These are phyloP conservation scores for Alternaria angustiovoidea DNA, from an alignment of 2,329 filamentous ascomycete genomes.

Conservation along the genomic window DNA sequence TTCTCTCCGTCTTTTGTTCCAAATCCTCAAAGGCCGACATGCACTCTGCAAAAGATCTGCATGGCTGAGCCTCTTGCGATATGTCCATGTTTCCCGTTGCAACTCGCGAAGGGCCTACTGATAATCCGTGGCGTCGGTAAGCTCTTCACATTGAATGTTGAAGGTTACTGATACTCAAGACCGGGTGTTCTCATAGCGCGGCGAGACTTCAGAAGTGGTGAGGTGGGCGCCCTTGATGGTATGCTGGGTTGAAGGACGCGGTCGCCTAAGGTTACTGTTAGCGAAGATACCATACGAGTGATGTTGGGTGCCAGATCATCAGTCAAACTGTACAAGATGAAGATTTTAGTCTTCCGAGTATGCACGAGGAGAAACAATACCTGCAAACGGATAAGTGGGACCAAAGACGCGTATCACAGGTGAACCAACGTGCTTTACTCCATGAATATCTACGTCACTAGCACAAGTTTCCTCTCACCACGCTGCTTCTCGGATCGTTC, in stretches of 20 bases:
- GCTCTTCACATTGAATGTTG: neutral
- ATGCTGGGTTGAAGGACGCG: neutral
- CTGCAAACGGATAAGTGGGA: neutral
- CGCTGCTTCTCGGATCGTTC: no score
- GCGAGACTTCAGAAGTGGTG: neutral
- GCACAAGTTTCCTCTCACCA: neutral
- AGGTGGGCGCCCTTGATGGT: neutral
- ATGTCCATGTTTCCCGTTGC: neutral
- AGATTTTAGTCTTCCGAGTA: neutral
- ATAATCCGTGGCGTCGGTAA: neutral
- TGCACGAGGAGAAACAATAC: no score
- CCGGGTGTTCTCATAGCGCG: neutral
- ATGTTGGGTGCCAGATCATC: no score
- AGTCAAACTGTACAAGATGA: neutral
- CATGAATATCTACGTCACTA: neutral
- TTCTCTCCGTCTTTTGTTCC: neutral
- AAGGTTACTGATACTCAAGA: neutral
- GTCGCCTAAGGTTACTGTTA: neutral
- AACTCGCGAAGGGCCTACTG: neutral
- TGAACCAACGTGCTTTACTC: neutral
- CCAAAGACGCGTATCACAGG: neutral
- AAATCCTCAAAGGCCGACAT: neutral
- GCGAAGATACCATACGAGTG: no score
- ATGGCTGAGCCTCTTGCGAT: neutral
- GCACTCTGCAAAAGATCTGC: neutral